Base-by-base conservation (phyloP, 2,329 filamentous ascomycete genomes). In the Ascochyta koolunga region DNA sequence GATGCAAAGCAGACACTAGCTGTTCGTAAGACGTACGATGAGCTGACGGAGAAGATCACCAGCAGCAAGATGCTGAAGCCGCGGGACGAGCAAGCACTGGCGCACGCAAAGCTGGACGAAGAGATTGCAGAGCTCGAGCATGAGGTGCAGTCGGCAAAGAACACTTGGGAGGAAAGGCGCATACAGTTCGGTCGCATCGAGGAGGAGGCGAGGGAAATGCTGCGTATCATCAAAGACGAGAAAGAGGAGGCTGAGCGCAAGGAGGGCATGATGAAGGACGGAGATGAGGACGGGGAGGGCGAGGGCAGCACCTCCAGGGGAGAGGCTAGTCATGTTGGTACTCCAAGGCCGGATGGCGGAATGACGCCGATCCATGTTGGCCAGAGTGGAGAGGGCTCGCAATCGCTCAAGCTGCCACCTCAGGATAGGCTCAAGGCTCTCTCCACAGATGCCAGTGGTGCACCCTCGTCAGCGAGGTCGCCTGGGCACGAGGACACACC, bases 161-260 rank as follows among this genome's bases (percentile, higher is more conserved):
- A 82, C 60, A 95, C 91, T 0, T 97, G 93, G 93, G 81, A 84
- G 36, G 92, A 96, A 76, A 83, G 93, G 33, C 82, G 89, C 58
- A 89, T 91, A 64, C 91, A 96, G 76, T 96, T 97, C 74, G 90
- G 88, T 53, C 84, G 86, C 50, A 93, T 98, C 67, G 90, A 96
- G 71, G 90, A 93, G 55, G 93, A 97, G 78, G 91, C 91, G n/a
- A 89, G 90, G 84, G 83, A 90, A 60, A 82, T 98, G 73, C 82
- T 93, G 53, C 83, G 90, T 42, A 82, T 96, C 72, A 96, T 98
- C 68, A 87, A 92, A 56, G 93, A 96, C 68, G 93, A 97, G 80
- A 96, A 96, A 77, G 93, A 96, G 73, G 92, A 96, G 76, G 90
- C 95, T 0, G 92, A 96, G 76, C 82, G 91, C 36, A 84, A 91